These are phyloP conservation scores for Stachybotrys chlorohalonatus DNA, from an alignment of 2,329 filamentous ascomycete genomes.

Conservation along the genomic window DNA sequence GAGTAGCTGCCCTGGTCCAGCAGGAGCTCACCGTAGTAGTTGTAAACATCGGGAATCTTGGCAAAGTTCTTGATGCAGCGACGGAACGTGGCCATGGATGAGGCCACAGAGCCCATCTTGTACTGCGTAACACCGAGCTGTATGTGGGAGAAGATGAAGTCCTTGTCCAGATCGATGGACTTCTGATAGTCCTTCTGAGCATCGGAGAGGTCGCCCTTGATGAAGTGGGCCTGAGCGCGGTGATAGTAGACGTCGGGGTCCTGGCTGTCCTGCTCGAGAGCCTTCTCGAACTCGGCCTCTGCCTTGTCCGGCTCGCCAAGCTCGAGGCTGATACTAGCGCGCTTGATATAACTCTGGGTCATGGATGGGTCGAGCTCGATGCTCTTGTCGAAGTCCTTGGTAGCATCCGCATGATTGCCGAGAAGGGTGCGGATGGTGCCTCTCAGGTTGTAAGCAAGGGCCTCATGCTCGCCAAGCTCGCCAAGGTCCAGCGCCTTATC, in stretches of 20 bases:
- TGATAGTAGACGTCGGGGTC: slow-evolving; percentile 99
- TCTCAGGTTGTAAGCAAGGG: slow-evolving; percentile 90
- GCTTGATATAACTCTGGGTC: slow-evolving; percentile 97
- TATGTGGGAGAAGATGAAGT: slow-evolving; percentile 99
- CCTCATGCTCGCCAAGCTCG: slow-evolving; percentile 73
- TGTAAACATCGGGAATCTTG: slow-evolving; percentile 94
- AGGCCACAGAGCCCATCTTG: slow-evolving; percentile 98
- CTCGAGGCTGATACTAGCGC: slow-evolving; percentile 95
- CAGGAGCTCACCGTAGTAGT: slow-evolving; percentile 96
- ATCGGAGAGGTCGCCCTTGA: slow-evolving; percentile 85
- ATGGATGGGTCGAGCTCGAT: slow-evolving; percentile 80
- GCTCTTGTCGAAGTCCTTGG: slow-evolving; percentile 83
- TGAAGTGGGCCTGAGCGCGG: slow-evolving; percentile 96
- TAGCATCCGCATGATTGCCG: slow-evolving; percentile 75
- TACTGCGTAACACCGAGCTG: slow-evolving; percentile 98
- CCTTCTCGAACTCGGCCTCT: slow-evolving; percentile 77
- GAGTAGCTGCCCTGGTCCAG: slow-evolving; percentile 94
- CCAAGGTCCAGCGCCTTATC: slow-evolving; percentile 79
- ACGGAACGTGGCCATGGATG: slow-evolving; percentile 96
- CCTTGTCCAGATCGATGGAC: slow-evolving; percentile 90
- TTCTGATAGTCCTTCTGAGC: slow-evolving; percentile 99
- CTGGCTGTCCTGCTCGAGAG: slow-evolving; percentile 72
- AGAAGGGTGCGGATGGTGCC: slow-evolving; percentile 92
- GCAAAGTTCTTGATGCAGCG: slow-evolving; percentile 98
- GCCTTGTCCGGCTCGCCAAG: slow-evolving; percentile 82